These are phyloP conservation scores for Wallacemonas sp. DNA, from an alignment of 208 protist species.

Conservation along the genomic window DNA sequence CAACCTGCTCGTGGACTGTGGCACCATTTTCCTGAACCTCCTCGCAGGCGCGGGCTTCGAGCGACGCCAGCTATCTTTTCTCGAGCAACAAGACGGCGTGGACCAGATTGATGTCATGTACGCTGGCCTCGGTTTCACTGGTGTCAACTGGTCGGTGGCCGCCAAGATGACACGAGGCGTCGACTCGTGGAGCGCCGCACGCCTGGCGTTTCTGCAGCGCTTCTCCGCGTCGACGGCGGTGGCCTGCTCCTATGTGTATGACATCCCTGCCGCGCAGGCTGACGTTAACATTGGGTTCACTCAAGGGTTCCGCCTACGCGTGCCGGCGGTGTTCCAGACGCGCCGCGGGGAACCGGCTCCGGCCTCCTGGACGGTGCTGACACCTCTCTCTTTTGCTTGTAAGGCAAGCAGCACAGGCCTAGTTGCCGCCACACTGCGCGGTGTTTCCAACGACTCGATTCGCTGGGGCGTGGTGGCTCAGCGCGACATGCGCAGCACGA, in stretches of 20 bases:
- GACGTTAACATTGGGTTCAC: slow-evolving; percentile 71
- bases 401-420: slow-evolving; percentile 72
- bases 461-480: slow-evolving; percentile 68
- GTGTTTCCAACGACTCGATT: slow-evolving; percentile 64
- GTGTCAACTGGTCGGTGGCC: slow-evolving; percentile 76
- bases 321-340: slow-evolving; percentile 33
- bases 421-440: slow-evolving; percentile 66
- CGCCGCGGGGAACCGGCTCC: slow-evolving; percentile 12
- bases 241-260: slow-evolving; percentile 73
- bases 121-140: slow-evolving; percentile 73
- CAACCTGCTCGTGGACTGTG: slow-evolving; percentile 79
- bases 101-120: slow-evolving; percentile 79
- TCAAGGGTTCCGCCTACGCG: slow-evolving; percentile 67
- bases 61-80: slow-evolving; percentile 72
- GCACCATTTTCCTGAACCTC: slow-evolving; percentile 81
- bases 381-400: slow-evolving; percentile 59
- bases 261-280: slow-evolving; percentile 42
- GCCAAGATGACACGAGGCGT: slow-evolving; percentile 71
- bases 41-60: slow-evolving; percentile 80
- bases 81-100: slow-evolving; percentile 70
- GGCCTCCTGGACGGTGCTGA: slow-evolving; percentile 25
- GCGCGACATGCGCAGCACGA: slow-evolving; percentile 46
- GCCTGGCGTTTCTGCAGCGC: slow-evolving; percentile 67
- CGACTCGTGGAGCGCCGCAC: slow-evolving; percentile 65
- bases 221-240: slow-evolving; percentile 60